These are phyloP conservation scores for Rhodotorula diobovata DNA, from an alignment of 768 basidiomycete species.

Conservation along the genomic window DNA sequence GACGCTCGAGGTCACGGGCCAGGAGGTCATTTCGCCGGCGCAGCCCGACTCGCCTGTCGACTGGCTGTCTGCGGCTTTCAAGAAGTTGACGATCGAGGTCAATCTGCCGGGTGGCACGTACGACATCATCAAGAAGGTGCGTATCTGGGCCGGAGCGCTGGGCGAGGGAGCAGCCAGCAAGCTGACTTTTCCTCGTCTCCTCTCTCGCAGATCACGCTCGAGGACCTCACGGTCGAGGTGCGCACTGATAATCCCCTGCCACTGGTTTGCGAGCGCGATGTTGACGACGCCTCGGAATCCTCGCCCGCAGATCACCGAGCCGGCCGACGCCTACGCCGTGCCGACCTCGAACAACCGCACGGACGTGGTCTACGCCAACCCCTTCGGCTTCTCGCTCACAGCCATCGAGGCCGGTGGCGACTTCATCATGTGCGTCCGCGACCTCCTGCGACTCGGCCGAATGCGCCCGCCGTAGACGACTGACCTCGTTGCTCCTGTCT, in stretches of 20 bases:
- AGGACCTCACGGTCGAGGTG: constrained; percentile 55
- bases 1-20: constrained; percentile 59
- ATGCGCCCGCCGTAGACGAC: neutral
- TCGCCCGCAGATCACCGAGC: constrained; percentile 51
- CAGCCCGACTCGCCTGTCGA: constrained; percentile 48
- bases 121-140: constrained; percentile 46
- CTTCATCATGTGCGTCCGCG: constrained; percentile 52
- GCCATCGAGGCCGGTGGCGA: constrained; percentile 58
- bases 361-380: constrained; percentile 57
- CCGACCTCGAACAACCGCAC: constrained; percentile 28
- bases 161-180: too few relatives aligned
- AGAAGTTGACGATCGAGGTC: constrained; percentile 61
- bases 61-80: constrained; percentile 69
- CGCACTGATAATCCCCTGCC: neutral
- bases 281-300: fast-evolving
- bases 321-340: constrained; percentile 55
- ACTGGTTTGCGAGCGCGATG: neutral
- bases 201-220: constrained; percentile 51
- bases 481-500: constrained; percentile 52
- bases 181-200: too few relatives aligned
- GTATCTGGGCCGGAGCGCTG: neutral
- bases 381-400: constrained; percentile 70
- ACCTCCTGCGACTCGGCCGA: neutral
- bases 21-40: constrained; percentile 60
- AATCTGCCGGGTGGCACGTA: constrained; percentile 61